phyloP scores from a whole-genome alignment of 1,284 basidiomycete species.

The Ganoderma boninense region DNA sequence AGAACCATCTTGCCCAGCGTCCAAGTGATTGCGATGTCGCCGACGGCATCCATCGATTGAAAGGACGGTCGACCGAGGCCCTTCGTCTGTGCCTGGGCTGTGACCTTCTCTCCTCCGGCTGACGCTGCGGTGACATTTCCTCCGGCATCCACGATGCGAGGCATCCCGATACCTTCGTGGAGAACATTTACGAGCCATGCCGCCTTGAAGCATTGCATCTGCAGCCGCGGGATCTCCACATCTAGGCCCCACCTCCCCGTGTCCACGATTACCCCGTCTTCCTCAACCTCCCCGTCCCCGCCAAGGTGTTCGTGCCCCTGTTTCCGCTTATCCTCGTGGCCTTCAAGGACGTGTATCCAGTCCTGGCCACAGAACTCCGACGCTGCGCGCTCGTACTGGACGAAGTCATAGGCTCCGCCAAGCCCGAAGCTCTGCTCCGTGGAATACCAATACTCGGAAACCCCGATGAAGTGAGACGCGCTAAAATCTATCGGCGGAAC shows the following conservation, averaged over 20 bases:
- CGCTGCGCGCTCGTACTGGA: slow-evolving; percentile 95
- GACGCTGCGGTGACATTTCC: slow-evolving; percentile 74
- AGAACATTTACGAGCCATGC: slow-evolving; percentile 98
- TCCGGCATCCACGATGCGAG: slow-evolving; percentile 86
- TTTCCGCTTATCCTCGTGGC: slow-evolving; percentile 66
- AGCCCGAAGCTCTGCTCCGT: slow-evolving; percentile 96
- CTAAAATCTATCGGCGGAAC: slow-evolving; percentile 93
- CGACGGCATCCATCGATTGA: slow-evolving; percentile 92
- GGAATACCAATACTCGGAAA: slow-evolving; percentile 99
- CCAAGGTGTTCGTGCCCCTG: slow-evolving; percentile 57
- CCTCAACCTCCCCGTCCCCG: slow-evolving; percentile 65
- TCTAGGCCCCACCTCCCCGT: slow-evolving; percentile 75
- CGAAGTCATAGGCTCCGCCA: slow-evolving; percentile 95
- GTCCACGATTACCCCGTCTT: slow-evolving; percentile 66
- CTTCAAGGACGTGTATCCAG: slow-evolving; percentile 80
- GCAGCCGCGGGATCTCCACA: slow-evolving; percentile 85
- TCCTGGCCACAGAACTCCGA: slow-evolving; percentile 84
- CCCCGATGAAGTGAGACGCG: slow-evolving; percentile 93
- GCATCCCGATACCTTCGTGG: slow-evolving; percentile 96
- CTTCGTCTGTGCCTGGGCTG: slow-evolving; percentile 79
- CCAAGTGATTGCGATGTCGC: slow-evolving; percentile 95
- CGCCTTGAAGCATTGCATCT: slow-evolving; percentile 99
- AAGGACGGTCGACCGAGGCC: slow-evolving; percentile 84
- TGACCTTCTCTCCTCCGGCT: slow-evolving; percentile 72
- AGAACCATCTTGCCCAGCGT: slow-evolving; percentile 98